Evolutionary conservation across 306 rosid genomes (phyloP).

Genomic region (barrel medic (Medicago truncatula)): DNA sequence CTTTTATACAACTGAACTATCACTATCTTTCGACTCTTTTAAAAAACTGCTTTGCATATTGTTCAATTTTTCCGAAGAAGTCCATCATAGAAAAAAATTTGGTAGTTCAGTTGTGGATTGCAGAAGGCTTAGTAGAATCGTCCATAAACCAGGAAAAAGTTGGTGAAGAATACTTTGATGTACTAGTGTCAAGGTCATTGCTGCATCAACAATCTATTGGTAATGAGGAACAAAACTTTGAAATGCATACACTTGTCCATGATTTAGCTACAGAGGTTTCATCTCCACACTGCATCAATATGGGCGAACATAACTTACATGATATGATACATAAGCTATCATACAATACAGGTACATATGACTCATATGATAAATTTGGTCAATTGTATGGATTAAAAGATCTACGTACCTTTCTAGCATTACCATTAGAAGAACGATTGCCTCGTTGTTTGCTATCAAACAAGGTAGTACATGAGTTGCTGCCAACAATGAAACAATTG

Average conservation of each 20-base stretch:
- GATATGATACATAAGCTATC: too few species aligned
- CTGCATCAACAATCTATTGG: neutral
- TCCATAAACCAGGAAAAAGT: neutral
- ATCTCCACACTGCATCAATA: neutral
- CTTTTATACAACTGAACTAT: neutral
- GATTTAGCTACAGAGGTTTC: constrained; percentile 41
- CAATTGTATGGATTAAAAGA: too few species aligned
- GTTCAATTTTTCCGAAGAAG: constrained; percentile 40
- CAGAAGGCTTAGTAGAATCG: neutral
- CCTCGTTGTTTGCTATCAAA: constrained; percentile 23
- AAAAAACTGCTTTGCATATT: constrained; percentile 22
- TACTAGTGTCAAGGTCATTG: constrained; percentile 41
- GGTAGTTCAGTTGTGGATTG: constrained; percentile 36
- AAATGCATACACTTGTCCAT: constrained; percentile 31
- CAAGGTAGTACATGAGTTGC: neutral
- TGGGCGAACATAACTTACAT: neutral
- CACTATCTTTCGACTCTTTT: constrained; percentile 4
- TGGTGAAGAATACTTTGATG: constrained; percentile 42
- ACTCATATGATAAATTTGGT: too few species aligned
- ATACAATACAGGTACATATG: too few species aligned
- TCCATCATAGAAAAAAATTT: neutral
- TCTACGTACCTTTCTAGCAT: too few species aligned
- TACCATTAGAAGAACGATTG: too few species aligned
- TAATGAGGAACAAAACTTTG: neutral
- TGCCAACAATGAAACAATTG: constrained; percentile 9